Evolutionary conservation across 2,329 filamentous ascomycete species (phyloP).

Genomic region (Dactylellina haptotyla): DNA sequence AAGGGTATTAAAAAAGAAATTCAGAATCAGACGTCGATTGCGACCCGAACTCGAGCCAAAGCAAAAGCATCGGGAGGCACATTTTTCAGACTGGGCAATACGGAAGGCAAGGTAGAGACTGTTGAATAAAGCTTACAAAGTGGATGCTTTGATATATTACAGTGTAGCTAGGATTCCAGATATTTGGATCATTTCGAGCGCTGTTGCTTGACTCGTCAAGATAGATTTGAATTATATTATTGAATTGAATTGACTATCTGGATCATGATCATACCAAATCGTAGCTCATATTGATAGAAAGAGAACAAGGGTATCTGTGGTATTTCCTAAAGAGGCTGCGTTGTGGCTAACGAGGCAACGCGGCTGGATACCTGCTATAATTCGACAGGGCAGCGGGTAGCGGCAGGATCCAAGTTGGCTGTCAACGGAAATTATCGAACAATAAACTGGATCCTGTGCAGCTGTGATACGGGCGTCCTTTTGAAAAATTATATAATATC

Average conservation of each 20-base stretch:
- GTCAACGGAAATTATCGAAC: neutral
- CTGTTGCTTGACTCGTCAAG: too few species aligned
- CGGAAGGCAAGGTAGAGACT: neutral
- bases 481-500: slow-evolving; percentile 30
- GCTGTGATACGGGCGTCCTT: slow-evolving; percentile 12
- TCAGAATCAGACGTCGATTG: neutral
- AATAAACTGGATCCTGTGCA: slow-evolving; percentile 2
- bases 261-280: too few species aligned
- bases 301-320: neutral
- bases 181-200: too few species aligned
- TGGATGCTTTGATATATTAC: neutral
- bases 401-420: neutral
- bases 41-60: neutral
- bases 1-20: neutral
- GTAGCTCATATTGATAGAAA: too few species aligned
- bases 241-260: too few species aligned
- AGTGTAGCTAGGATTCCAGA: too few species aligned
- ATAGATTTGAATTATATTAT: too few species aligned
- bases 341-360: neutral
- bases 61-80: neutral
- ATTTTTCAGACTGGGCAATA: neutral
- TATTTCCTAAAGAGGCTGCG: neutral
- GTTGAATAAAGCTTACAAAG: neutral
- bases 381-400: too few species aligned
- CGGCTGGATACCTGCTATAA: neutral